phyloP scores from a whole-genome alignment of 495 filamentous ascomycete species.

The Geopyxis carbonaria region DNA sequence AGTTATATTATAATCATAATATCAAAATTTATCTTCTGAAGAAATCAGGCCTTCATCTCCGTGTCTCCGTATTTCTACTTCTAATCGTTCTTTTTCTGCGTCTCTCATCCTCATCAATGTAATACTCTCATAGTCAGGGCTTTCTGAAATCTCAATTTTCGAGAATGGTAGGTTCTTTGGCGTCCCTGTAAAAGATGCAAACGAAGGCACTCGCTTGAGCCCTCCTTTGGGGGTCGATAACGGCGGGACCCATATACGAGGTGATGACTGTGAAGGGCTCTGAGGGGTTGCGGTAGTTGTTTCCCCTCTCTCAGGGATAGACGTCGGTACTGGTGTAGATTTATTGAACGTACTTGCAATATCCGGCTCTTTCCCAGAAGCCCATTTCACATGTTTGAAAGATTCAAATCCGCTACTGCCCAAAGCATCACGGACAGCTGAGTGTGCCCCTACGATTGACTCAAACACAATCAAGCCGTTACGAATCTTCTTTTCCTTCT shows the following conservation, averaged over 20 bases:
- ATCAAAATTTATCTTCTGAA: no score
- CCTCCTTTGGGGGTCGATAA: neutral
- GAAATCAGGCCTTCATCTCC: constrained; percentile 2
- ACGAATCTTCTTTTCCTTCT: constrained; percentile 16
- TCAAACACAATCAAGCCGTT: constrained; percentile 21
- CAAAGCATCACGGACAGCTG: constrained; percentile 10
- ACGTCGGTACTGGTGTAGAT: neutral
- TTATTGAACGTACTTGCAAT: constrained; percentile 4
- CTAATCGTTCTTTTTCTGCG: constrained; percentile 12
- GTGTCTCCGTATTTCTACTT: constrained; percentile 7
- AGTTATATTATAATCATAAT: no score
- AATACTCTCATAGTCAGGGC: constrained; percentile 20
- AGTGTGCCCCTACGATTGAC: constrained; percentile 19
- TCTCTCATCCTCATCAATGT: constrained; percentile 23
- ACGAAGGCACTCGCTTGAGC: constrained; percentile 7
- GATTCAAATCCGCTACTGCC: neutral
- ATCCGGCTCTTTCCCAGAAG: constrained; percentile 19
- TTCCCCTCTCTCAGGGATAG: neutral
- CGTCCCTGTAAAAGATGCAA: constrained; percentile 1
- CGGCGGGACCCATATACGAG: neutral
- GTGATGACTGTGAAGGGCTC: neutral
- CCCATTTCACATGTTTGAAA: constrained; percentile 19
- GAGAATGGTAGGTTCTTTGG: constrained; percentile 5
- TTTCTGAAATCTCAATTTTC: constrained; percentile 1
- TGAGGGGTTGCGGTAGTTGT: neutral